phyloP scores from a whole-genome alignment of 352 stramenopile genomes.

The Nothophytophthora sp. region DNA sequence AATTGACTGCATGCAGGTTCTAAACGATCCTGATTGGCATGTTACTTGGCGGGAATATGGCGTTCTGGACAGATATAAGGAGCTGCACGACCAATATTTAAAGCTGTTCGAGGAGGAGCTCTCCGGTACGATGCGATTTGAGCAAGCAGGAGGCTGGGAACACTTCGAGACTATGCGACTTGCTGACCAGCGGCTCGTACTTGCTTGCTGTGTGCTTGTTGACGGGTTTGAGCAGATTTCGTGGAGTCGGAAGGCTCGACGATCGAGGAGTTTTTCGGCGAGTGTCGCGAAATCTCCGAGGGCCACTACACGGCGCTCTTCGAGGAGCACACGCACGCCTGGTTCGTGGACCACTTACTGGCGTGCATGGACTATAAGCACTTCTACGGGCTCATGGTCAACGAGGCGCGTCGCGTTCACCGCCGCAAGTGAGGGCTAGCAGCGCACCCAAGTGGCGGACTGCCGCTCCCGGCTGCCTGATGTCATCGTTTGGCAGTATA shows the following conservation, averaged over 20 bases:
- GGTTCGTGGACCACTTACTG: conserved; percentile 79
- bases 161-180: background rate
- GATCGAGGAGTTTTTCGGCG: conserved; percentile 67
- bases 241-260: conserved; percentile 65
- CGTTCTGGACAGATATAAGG: conserved; percentile 52
- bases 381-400: conserved; percentile 82
- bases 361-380: conserved; percentile 85
- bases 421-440: conserved; percentile 45
- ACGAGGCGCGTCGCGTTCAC: conserved; percentile 66
- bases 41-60: too few relatives aligned
- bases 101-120: conserved; percentile 74
- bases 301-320: conserved; percentile 66
- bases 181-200: background rate
- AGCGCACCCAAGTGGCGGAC: background rate
- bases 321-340: conserved; percentile 67
- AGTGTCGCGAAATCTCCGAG: conserved; percentile 66
- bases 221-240: conserved; percentile 45
- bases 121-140: conserved; percentile 29
- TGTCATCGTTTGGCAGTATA: background rate
- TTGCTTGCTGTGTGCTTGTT: background rate
- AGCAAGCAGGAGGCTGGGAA: too few relatives aligned
- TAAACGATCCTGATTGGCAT: too few relatives aligned
- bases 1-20: too few relatives aligned
- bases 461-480: background rate
- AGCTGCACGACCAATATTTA: conserved; percentile 74